Conservation (phyloP, 2,329 filamentous ascomycete species). For the Didymella pinodella region DNA sequence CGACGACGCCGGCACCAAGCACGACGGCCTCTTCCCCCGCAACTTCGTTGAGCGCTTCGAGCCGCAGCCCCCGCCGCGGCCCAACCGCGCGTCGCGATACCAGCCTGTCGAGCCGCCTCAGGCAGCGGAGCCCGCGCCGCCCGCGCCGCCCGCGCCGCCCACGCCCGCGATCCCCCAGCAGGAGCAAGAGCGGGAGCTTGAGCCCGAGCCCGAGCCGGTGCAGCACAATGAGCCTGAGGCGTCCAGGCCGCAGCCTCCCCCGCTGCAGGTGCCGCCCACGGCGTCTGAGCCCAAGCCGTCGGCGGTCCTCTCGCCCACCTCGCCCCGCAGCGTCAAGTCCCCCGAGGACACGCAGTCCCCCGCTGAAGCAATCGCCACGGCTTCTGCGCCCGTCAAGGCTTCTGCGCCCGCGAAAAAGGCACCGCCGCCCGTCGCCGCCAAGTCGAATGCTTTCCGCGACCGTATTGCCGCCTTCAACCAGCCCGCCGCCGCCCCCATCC, state of each 20-base stretch:
- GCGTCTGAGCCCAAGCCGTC: constrained; percentile 35
- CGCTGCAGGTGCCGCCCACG: constrained; percentile 41
- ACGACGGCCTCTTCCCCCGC: constrained; percentile 88
- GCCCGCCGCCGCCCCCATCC: constrained; percentile 79
- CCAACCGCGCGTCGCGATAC: constrained; percentile 70
- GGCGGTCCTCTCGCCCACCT: constrained; percentile 36
- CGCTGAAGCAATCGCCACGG: constrained; percentile 52
- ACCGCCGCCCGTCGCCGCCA: constrained; percentile 74
- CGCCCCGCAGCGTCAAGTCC: constrained; percentile 36
- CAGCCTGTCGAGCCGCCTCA: constrained; percentile 46
- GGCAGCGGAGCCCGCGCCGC: constrained; percentile 38
- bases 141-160: constrained; percentile 37
- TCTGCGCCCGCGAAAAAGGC: constrained; percentile 60
- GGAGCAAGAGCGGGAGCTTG: constrained; percentile 31
- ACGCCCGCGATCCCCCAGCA: constrained; percentile 44
- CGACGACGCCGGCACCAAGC: constrained; percentile 75
- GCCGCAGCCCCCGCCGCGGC: constrained; percentile 86
- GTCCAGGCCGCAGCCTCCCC: constrained; percentile 50
- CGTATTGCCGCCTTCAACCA: constrained; percentile 98
- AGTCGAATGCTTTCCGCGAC: constrained; percentile 90
- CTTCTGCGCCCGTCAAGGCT: constrained; percentile 49
- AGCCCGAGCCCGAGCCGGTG: constrained; percentile 35
- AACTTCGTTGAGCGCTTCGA: constrained; percentile 99
- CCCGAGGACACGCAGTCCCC: constrained; percentile 30
- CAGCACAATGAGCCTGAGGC: constrained; percentile 41